Conservation (phyloP, 495 filamentous ascomycete species). For the Aspergillus biplanus region DNA sequence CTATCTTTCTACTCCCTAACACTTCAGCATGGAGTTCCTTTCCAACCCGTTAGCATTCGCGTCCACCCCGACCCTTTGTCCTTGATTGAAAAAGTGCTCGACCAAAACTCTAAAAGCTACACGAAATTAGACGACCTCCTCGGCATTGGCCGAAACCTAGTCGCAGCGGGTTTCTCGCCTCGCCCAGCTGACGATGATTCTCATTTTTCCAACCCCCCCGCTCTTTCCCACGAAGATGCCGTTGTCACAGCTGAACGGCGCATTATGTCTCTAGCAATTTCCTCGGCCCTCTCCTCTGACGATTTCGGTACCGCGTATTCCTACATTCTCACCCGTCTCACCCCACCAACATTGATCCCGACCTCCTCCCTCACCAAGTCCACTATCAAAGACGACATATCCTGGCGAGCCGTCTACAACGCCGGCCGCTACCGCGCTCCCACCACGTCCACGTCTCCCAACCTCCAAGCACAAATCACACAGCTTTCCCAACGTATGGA, state of each 20-base stretch:
- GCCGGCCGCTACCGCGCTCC: slow-evolving; percentile 76
- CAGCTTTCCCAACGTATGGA: slow-evolving; percentile 77
- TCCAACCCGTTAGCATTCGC: slow-evolving; percentile 87
- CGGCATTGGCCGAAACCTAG: slow-evolving; percentile 74
- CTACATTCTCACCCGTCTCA: slow-evolving; percentile 75
- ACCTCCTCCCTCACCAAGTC: slow-evolving; percentile 33
- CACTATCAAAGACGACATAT: slow-evolving; percentile 68
- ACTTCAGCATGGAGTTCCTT: slow-evolving; percentile 88
- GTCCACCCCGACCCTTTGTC: slow-evolving; percentile 84
- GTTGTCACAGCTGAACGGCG: slow-evolving; percentile 59
- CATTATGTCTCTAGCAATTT: slow-evolving; percentile 85
- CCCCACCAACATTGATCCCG: slow-evolving; percentile 39
- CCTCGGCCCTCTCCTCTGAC: slow-evolving; percentile 80
- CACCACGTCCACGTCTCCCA: slow-evolving; percentile 29
- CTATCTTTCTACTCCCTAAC: slow-evolving; percentile 88
- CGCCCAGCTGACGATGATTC: slow-evolving; percentile 28
- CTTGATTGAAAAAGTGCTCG: slow-evolving; percentile 81
- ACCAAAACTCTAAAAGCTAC: slow-evolving; percentile 85
- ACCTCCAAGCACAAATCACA: slow-evolving; percentile 43
- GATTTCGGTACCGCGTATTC: slow-evolving; percentile 98
- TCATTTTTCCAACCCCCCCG: slow-evolving; percentile 10
- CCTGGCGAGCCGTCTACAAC: slow-evolving; percentile 90
- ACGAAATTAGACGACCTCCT: slow-evolving; percentile 85
- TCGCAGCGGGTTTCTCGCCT: slow-evolving; percentile 64
- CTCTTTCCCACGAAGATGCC: slow-evolving; percentile 27